Base-by-base conservation (phyloP, 2,329 filamentous ascomycete genomes). In the Lanzia echinophila region DNA sequence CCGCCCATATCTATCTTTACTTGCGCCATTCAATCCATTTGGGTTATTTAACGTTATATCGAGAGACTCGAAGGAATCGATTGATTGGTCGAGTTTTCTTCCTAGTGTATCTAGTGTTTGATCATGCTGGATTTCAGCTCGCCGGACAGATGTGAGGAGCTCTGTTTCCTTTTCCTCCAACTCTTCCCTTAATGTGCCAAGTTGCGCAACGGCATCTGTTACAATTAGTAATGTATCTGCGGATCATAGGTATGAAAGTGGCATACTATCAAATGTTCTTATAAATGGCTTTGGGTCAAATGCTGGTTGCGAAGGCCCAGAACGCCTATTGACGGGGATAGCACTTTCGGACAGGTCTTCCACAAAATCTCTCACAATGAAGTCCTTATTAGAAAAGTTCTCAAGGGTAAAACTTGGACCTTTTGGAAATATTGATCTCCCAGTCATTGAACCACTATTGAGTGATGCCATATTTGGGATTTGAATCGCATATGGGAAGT, bases 251-350 rank as follows among this genome's bases (percentile, higher is more conserved):
- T 44, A 6, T 13, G 24, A 13, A 8, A 28, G 4, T 44, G 7
- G 20, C 72, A 60, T 73, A 84, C 81, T 83, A 68, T 99, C 94
- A 69, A 99, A 99, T 1, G 90, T 91, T 56, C 94, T 85, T 65
- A 99, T 99, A 63, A 99, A 77, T 32, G 94, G 95, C 72, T 99
- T 99, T 0, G 94, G 90, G 66, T 99, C 94, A 73, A 99, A 99
- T 4, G 78, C 73, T 58, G 79, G 77, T 67, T 75, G 77, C 57
- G 74, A 76, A 59, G 81, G 78, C 7, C 81, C 84, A 13, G 91
- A 96, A 56, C 88, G 86, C 51, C 94, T 88, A 66, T 85, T 88
- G 20, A 79, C 76, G n/a, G 88, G 85, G 34, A 90, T 81, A 20
- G 90, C 88, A 62, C 79, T 87, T 59, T 97, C 91, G 48, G 92